These are phyloP conservation scores for Leptodontidium sp. DNA, from an alignment of 2,329 filamentous ascomycete genomes.

Conservation along the genomic window DNA sequence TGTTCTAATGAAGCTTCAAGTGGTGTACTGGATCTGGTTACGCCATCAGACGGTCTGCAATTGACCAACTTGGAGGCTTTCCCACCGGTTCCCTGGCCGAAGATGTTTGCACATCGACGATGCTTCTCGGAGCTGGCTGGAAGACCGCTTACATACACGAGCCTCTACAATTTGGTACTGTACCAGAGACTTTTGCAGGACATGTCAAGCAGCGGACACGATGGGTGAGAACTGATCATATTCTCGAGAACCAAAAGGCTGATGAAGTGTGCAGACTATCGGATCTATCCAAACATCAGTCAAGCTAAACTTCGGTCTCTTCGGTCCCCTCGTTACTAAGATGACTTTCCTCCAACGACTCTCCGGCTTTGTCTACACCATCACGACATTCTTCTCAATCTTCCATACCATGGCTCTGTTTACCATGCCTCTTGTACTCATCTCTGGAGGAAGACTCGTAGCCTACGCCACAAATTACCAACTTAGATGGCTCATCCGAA, in stretches of 20 bases:
- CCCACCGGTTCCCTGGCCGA: constrained; percentile 67
- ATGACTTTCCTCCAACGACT: constrained; percentile 67
- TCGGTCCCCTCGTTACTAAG: constrained; percentile 57
- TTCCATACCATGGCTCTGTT: constrained; percentile 62
- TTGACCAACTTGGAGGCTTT: constrained; percentile 69
- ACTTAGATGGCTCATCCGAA: constrained; percentile 64
- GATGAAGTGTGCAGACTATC: constrained; percentile 37
- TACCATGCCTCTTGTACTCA: constrained; percentile 65
- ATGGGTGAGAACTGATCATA: constrained; percentile 50
- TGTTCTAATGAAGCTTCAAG: too few species aligned
- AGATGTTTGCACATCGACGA: constrained; percentile 65
- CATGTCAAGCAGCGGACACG: constrained; percentile 65
- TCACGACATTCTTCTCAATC: constrained; percentile 64
- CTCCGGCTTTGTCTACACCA: constrained; percentile 64
- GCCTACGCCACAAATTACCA: constrained; percentile 61
- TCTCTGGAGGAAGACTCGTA: constrained; percentile 64
- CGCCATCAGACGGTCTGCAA: constrained; percentile 63
- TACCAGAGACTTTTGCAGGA: constrained; percentile 63
- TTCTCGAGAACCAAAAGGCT: too few species aligned
- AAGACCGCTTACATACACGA: constrained; percentile 67
- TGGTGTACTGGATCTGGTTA: constrained; percentile 66
- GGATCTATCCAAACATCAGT: constrained; percentile 66
- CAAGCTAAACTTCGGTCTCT: constrained; percentile 67
- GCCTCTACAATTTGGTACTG: constrained; percentile 65
- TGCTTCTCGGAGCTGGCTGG: constrained; percentile 68